Evolutionary conservation across 2,329 filamentous ascomycete genomes (phyloP).

Genomic region (Penicillium verrucosum): DNA sequence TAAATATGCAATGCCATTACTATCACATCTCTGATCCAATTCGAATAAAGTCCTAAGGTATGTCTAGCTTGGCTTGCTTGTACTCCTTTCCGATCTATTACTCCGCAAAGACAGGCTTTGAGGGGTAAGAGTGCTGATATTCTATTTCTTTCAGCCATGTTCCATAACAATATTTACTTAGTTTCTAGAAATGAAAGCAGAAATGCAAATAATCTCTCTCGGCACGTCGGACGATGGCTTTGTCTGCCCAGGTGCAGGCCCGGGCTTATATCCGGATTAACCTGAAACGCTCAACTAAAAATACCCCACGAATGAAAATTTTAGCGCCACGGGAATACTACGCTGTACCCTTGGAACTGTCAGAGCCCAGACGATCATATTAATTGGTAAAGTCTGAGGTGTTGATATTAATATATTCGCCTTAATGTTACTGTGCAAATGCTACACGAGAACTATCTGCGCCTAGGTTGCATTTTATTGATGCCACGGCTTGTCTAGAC

Average conservation of each 20-base stretch:
- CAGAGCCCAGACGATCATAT: not conserved
- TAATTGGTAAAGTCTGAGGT: not conserved
- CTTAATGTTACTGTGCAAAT: not conserved
- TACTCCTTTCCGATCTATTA: not conserved
- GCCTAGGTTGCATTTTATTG: not conserved
- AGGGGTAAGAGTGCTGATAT: not conserved
- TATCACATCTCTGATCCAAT: not conserved
- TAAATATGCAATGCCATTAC: not conserved
- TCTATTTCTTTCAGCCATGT: not conserved
- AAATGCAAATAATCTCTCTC: not conserved
- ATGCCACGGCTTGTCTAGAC: not conserved
- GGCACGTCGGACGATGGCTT: not conserved
- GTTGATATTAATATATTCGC: not conserved
- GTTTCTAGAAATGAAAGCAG: not conserved
- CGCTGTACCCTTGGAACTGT: not conserved
- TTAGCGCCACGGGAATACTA: not conserved
- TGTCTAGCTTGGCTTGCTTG: not conserved
- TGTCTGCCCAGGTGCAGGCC: not conserved
- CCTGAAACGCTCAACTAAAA: constrained; percentile 7
- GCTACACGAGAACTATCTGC: not conserved
- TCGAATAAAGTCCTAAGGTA: not conserved
- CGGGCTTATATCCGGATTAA: not conserved
- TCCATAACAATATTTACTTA: too few relatives aligned
- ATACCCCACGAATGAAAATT: not conserved
- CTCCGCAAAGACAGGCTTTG: not conserved